Conservation (phyloP, 1,284 basidiomycete genomes). For the Boletellus deceptivus region DNA sequence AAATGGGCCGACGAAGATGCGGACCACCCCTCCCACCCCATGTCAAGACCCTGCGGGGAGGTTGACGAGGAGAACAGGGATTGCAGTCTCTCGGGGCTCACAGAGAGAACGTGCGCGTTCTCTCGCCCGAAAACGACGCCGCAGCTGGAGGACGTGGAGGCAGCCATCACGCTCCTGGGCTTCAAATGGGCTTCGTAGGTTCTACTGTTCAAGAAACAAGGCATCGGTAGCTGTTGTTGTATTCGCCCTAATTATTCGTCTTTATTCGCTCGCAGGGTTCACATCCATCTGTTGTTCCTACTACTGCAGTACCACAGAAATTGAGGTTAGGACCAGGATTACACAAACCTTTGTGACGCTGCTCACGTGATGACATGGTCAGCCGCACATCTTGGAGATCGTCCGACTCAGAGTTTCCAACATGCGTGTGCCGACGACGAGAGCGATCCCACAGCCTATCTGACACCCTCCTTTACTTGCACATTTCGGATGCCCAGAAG, state of each 20-base stretch:
- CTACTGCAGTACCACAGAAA: not conserved
- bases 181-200: conserved; percentile 33
- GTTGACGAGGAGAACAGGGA: conserved; percentile 14
- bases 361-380: conserved; percentile 19
- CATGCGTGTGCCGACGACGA: not conserved
- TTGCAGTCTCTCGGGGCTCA: conserved; percentile 2
- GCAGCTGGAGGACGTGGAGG: conserved; percentile 41
- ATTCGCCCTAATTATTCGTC: conserved; percentile 29
- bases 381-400: conserved; percentile 14
- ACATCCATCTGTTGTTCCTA: not conserved
- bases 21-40: conserved; percentile 10
- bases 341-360: no score
- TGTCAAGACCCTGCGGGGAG: conserved; percentile 12
- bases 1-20: conserved; percentile 32
- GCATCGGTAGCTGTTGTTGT: conserved; percentile 6
- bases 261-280: conserved; percentile 20
- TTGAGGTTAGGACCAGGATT: no score
- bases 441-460: conserved; percentile 22
- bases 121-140: conserved; percentile 2
- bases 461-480: conserved; percentile 13
- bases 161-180: conserved; percentile 43
- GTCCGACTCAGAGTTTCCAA: not conserved
- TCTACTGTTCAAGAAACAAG: not conserved
- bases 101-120: not conserved
- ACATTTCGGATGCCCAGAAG: conserved; percentile 20